phyloP scores from a whole-genome alignment of 169 alveolate genomes.

The Nephromyces sp. region DNA sequence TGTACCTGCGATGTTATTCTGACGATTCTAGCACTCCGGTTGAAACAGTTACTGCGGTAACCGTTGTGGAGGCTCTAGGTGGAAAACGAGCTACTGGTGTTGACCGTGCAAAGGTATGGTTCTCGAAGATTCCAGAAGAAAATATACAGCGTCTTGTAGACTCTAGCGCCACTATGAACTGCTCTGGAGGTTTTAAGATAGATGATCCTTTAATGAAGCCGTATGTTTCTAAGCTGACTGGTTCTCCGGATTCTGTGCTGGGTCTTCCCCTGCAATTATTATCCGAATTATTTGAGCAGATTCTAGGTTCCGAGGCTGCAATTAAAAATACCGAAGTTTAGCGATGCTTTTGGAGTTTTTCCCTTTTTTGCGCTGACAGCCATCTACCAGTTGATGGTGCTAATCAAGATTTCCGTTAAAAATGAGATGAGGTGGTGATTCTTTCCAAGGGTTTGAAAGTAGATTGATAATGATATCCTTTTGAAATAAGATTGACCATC shows the following conservation, averaged over 20 bases:
- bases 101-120: constrained; percentile 6
- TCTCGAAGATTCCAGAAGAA: constrained; percentile 1
- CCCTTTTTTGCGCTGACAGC: no score
- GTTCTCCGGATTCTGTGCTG: neutral
- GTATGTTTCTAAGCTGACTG: neutral
- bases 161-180: neutral
- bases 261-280: constrained; percentile 6
- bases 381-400: no score
- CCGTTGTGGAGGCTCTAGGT: constrained; percentile 1
- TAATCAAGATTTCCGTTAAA: no score
- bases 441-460: no score
- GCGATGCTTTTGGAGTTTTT: no score
- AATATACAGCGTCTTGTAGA: neutral
- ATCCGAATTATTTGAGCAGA: no score
- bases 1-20: constrained; percentile 6
- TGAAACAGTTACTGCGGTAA: neutral
- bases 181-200: constrained; percentile 3
- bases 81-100: constrained; percentile 1
- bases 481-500: no score
- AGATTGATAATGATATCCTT: no score
- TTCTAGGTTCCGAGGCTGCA: no score
- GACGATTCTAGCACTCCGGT: neutral
- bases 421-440: no score
- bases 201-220: constrained; percentile 7
- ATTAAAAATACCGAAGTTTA: no score